Evolutionary conservation across 2,329 filamentous ascomycete species (phyloP).

Genomic region (Ceratocystis destructans): DNA sequence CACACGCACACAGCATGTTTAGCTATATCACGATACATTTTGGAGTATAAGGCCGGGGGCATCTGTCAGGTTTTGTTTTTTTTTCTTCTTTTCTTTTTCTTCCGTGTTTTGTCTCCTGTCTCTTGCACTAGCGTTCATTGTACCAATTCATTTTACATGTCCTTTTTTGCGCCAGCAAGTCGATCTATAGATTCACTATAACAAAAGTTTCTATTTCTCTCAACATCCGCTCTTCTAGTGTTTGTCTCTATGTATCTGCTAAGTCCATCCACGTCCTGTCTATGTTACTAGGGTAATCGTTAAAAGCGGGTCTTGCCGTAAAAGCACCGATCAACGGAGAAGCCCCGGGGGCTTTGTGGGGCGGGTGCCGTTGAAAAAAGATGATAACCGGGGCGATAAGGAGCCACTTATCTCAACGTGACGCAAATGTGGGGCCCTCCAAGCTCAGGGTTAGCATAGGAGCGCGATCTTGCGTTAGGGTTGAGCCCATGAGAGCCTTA

Average conservation of each 20-base stretch:
- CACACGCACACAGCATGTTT: neutral
- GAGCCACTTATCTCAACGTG: neutral
- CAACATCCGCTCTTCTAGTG: neutral
- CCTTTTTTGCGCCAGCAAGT: neutral
- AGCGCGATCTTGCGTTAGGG: neutral
- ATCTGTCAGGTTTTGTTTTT: neutral
- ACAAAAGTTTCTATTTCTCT: neutral
- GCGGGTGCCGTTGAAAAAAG: neutral
- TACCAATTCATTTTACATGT: neutral
- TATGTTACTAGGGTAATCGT: too few species aligned
- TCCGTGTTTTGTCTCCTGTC: neutral
- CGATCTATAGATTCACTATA: neutral
- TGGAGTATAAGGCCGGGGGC: neutral
- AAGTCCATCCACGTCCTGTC: neutral
- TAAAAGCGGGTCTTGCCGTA: neutral
- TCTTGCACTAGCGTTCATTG: slow-evolving; percentile 3
- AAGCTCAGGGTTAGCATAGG: too few species aligned
- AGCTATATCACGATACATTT: neutral
- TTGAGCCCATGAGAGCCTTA: neutral
- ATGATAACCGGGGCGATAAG: neutral
- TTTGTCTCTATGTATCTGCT: neutral
- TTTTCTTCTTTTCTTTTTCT: neutral
- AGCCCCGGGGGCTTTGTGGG: slow-evolving; percentile 2
- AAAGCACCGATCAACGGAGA: neutral
- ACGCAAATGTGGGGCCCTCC: neutral